Conservation (phyloP, 495 filamentous ascomycete genomes). For the Aspergillus nidulans region DNA sequence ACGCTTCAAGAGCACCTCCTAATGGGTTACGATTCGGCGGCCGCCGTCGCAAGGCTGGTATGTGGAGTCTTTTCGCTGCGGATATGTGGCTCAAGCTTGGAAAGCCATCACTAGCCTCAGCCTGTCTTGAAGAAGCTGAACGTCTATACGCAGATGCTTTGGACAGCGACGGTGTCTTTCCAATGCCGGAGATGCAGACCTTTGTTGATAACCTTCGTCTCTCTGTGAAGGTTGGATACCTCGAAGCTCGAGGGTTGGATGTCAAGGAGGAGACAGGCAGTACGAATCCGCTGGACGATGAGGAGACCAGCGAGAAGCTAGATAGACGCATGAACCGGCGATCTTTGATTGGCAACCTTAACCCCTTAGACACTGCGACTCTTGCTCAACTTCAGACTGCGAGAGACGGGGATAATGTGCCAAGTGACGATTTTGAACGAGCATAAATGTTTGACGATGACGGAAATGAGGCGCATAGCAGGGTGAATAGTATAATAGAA, state of each 20-base stretch:
- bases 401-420: conserved; percentile 25
- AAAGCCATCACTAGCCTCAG: conserved; percentile 64
- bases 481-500: conserved; percentile 20
- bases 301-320: conserved; percentile 59
- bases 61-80: conserved; percentile 83
- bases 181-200: conserved; percentile 50
- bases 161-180: conserved; percentile 51
- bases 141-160: conserved; percentile 61
- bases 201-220: conserved; percentile 61
- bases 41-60: conserved; percentile 73
- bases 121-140: conserved; percentile 65
- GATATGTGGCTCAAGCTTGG: conserved; percentile 74
- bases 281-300: conserved; percentile 36
- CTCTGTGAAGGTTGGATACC: conserved; percentile 51
- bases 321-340: conserved; percentile 40
- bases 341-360: conserved; percentile 37
- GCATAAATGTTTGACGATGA: conserved; percentile 25
- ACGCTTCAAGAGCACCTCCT: conserved; percentile 62
- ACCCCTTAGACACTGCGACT: conserved; percentile 33
- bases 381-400: conserved; percentile 26
- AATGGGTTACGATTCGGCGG: conserved; percentile 63
- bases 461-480: conserved; percentile 8
- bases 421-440: conserved; percentile 53
- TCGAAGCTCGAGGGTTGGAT: conserved; percentile 33
- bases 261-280: conserved; percentile 29